These are phyloP conservation scores for Pleurozium schreberi DNA, from an alignment of 225 moss, liverwort and hornwort species.

Conservation along the genomic window DNA sequence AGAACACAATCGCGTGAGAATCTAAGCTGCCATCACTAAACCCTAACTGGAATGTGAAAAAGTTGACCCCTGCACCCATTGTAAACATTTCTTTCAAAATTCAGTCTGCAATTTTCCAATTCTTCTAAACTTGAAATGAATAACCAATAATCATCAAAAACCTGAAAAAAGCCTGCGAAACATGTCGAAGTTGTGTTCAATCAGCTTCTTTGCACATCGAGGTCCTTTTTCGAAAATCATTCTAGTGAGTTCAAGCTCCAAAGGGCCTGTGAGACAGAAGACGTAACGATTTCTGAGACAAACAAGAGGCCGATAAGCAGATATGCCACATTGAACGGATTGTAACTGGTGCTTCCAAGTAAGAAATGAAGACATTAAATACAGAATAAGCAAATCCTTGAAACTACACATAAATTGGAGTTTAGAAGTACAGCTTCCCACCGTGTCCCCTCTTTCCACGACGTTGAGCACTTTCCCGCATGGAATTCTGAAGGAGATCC, in stretches of 20 bases:
- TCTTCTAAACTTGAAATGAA: background rate
- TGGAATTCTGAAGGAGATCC: constrained; percentile 40
- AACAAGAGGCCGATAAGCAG: background rate
- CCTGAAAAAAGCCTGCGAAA: constrained; percentile 67
- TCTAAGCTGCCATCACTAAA: background rate
- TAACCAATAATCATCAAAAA: background rate
- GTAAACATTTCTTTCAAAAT: background rate
- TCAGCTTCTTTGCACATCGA: constrained; percentile 32
- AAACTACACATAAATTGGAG: background rate
- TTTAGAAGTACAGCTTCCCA: background rate
- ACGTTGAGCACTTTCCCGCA: constrained; percentile 17
- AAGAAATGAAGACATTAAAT: background rate
- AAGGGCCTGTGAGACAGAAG: constrained; percentile 9
- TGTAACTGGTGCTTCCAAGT: background rate
- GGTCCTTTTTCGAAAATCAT: constrained; percentile 55
- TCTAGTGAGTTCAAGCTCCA: constrained; percentile 54
- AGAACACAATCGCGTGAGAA: background rate
- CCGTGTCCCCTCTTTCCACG: background rate
- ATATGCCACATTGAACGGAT: background rate
- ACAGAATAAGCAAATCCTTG: background rate
- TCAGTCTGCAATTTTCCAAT: background rate
- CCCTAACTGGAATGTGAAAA: background rate
- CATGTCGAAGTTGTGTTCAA: constrained; percentile 34
- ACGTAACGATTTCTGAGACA: background rate
- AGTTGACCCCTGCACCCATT: background rate